Base-by-base conservation (phyloP, 108 stramenopile genomes). In the Cyclotella kingstonii region DNA sequence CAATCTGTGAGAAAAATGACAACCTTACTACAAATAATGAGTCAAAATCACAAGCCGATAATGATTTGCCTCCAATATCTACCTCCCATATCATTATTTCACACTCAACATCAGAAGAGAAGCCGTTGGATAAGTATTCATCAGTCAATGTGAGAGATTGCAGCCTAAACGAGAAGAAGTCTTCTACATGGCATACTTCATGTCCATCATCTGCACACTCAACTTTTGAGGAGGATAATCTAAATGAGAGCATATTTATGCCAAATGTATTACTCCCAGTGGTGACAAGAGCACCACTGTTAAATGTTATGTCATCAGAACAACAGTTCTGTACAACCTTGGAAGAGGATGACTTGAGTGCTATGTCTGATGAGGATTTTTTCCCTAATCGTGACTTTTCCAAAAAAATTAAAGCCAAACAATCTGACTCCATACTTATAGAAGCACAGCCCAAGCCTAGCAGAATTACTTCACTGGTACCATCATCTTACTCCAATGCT, bases 241-340 rank as follows among this genome's bases (percentile, higher is more conserved):
- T 61, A 2, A 40, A 63, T 53, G 68, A 68, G 22, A 60, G 58
- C 39, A 33, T 68, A 38, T 68, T 68, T 29, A 68, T 68, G 68
- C 68, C 68, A 15, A 68, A 68, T 29, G 18, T 49, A 2, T 59
- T 57, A 1, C 26, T 38, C 25, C 54, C 47, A 26, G 43, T 36
- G 30, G 6, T 29, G 4, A 3, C 19, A 11, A 26, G 46, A 38
- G 14, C 23, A 14, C 12, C 55, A 9, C 25, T 30, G 14, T 19
- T 49, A 17, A 23, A 19, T 27, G 6, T 27, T 5, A 35, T 12
- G 4, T 4, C 41, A 42, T 11, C 10, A 42, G 56, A 57, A 18
- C 40, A 41, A 19, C 46, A 45, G 15, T 47, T 35, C 2, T 28
- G 53, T 22, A 17, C 36, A 25, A 47, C 28, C 15, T 38, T 31